phyloP scores from a whole-genome alignment of 2,329 filamentous ascomycete genomes.

The Ophiostoma angusticollis region DNA sequence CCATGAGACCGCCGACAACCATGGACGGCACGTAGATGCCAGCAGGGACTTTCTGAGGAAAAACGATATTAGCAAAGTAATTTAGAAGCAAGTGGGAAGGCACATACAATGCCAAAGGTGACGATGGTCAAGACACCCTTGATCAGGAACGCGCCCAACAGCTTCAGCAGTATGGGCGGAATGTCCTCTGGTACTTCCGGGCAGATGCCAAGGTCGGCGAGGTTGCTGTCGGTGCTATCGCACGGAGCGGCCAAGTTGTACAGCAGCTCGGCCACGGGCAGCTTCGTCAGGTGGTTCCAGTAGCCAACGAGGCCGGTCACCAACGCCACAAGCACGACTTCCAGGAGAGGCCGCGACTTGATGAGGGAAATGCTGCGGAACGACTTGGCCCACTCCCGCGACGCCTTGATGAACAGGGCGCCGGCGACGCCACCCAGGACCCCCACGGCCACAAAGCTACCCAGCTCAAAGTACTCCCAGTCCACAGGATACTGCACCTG shows the following conservation, averaged over 20 bases:
- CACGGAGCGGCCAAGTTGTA: constrained; percentile 87
- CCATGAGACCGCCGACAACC: constrained; percentile 90
- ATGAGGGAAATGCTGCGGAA: constrained; percentile 73
- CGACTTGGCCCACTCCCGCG: constrained; percentile 73
- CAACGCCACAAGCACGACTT: constrained; percentile 77
- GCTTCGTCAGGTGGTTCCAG: constrained; percentile 83
- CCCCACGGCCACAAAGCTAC: constrained; percentile 74
- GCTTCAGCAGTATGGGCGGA: constrained; percentile 56
- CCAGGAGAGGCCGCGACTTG: constrained; percentile 71
- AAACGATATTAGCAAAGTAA: not conserved
- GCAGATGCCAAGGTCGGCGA: constrained; percentile 63
- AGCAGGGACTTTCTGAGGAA: constrained; percentile 65
- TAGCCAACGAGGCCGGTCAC: constrained; percentile 77
- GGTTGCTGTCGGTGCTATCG: constrained; percentile 50
- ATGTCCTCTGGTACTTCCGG: constrained; percentile 62
- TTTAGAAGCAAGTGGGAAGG: not conserved
- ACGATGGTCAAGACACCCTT: constrained; percentile 81
- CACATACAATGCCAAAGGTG: constrained; percentile 72
- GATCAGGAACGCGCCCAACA: constrained; percentile 71
- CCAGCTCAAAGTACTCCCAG: constrained; percentile 88
- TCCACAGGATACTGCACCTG: constrained; percentile 82
- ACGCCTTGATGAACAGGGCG: constrained; percentile 93
- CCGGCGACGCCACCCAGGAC: constrained; percentile 73
- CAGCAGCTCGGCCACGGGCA: constrained; percentile 80
- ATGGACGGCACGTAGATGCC: constrained; percentile 98